These are phyloP conservation scores for Suhomyces bribrorum DNA, from an alignment of 1,139 yeast genomes.

Conservation along the genomic window DNA sequence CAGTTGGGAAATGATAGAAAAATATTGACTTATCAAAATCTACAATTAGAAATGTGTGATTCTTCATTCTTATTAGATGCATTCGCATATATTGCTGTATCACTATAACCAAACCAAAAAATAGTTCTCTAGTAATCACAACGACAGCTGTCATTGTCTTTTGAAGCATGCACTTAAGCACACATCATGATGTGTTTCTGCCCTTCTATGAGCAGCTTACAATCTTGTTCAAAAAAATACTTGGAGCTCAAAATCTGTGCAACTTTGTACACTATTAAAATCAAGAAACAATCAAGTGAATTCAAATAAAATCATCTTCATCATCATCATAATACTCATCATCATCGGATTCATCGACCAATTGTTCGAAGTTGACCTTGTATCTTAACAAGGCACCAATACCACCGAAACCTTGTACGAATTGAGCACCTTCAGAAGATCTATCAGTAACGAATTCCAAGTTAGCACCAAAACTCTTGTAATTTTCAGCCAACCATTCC, in stretches of 20 bases:
- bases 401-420: conserved; percentile 98
- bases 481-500: conserved; percentile 98
- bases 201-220: not conserved
- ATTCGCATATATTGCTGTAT: not conserved
- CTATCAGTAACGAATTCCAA: conserved; percentile 95
- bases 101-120: not conserved
- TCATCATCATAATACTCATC: conserved; percentile 78
- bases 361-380: conserved; percentile 94
- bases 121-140: not conserved
- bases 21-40: too few relatives aligned
- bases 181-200: not conserved
- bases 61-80: not conserved
- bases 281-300: too few relatives aligned
- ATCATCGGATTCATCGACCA: conserved; percentile 85
- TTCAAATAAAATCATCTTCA: conserved; percentile 55
- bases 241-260: too few relatives aligned
- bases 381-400: conserved; percentile 94
- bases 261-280: too few relatives aligned
- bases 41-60: not conserved
- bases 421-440: conserved; percentile 97
- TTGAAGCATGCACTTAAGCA: not conserved
- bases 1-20: too few relatives aligned
- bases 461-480: conserved; percentile 90
- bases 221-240: not conserved
- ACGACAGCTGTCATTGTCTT: not conserved